Conservation (phyloP, 352 stramenopile species). For the Phytopythium delawarense region DNA sequence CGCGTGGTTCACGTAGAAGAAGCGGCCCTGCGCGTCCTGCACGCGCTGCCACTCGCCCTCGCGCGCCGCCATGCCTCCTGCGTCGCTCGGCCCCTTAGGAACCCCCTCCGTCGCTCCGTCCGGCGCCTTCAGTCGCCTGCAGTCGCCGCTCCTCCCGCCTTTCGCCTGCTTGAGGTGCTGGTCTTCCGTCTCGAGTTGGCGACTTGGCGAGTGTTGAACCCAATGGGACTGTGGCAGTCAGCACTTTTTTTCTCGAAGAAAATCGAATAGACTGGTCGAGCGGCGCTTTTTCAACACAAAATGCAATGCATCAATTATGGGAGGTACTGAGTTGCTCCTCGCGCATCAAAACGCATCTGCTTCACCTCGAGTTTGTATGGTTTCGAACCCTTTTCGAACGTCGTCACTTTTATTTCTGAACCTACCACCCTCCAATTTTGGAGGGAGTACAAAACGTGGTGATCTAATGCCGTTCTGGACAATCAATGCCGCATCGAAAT, state of each 20-base stretch:
- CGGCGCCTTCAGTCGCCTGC: background rate
- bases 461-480: too few species aligned
- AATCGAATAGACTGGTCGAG: too few species aligned
- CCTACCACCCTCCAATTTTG: too few species aligned
- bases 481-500: background rate
- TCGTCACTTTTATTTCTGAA: too few species aligned
- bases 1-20: slow-evolving; percentile 85
- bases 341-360: too few species aligned
- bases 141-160: background rate
- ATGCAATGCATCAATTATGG: too few species aligned
- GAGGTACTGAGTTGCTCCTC: too few species aligned
- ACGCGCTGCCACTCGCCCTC: slow-evolving; percentile 69
- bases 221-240: background rate
- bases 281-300: too few species aligned
- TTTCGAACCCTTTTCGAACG: too few species aligned
- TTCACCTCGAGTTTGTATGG: too few species aligned
- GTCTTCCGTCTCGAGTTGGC: background rate
- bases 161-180: background rate
- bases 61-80: slow-evolving; percentile 22
- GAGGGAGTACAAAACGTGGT: too few species aligned
- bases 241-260: background rate
- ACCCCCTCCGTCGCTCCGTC: too few species aligned
- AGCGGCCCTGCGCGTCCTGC: slow-evolving; percentile 72
- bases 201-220: background rate
- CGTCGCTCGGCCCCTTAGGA: background rate